Evolutionary conservation across 345 rosid species (phyloP), one percentile per base, ranked within the genome.

Genomic region (Eucalyptus regnans): DNA sequence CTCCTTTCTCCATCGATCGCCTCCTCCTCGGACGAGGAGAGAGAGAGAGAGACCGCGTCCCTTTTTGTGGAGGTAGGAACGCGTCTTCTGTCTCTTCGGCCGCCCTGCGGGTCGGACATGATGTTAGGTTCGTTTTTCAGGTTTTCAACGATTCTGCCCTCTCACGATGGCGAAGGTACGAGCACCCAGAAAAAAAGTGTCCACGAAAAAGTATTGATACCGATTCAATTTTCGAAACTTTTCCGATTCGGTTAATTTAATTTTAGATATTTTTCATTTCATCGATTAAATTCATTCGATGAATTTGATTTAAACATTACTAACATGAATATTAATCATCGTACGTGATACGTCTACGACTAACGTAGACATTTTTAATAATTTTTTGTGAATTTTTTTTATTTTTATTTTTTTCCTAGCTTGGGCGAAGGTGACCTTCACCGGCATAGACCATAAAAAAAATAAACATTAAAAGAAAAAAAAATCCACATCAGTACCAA

Each of bases 271-370:
- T 52, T 18, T 18, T 52, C 23, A 52, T 18, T 52, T 52, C 9
- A 7, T 52, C 9, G 1, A 52, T 18, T 52, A 52, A 7, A 18
- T 18, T 0, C 0, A 18, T 18, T 52, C 10, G 0, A 52, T 52
- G 2, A 1, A 7, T 52, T 52, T 9, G 3, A 52, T 52, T 52
- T 52, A 52, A 18, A 18, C 18, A 18, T 18, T 18, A 52, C 23
- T 18, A 1, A 52, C 0, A 1, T 18, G 23, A 52, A 2, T 7
- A 18, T 1, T 18, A 52, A 3, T 0, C 9, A 52, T 18, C 2
- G 0, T 7, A 7, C 1, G 0, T 18, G 0, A 0, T 52, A 18
- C 1, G 2, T 1, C 56, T 52, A 52, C 4, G 0, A 7, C 0
- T 52, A 7, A 52, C 3, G 2, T 18, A 1, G 23, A 52, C 9